Evolutionary conservation across 2,329 filamentous ascomycete genomes (phyloP).

Genomic region (Ascochyta clinopodiicola): DNA sequence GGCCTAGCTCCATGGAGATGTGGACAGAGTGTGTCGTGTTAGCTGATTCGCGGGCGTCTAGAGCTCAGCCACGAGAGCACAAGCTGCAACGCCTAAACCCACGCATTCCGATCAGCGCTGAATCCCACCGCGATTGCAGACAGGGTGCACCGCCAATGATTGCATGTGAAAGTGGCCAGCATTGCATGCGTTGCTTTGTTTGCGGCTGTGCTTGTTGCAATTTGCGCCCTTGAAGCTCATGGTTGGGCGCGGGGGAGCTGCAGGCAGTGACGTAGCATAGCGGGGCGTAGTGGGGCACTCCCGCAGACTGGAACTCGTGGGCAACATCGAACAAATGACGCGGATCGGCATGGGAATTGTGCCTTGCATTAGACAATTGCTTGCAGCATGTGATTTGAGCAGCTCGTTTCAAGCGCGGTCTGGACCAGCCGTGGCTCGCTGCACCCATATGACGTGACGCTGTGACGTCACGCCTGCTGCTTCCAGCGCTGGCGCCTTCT

Average conservation of each 20-base stretch:
- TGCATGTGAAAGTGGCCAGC: slow-evolving; percentile 6
- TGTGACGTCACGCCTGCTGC: slow-evolving; percentile 16
- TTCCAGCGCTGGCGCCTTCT: slow-evolving; percentile 12
- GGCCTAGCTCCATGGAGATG: slow-evolving; percentile 13
- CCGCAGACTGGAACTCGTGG: slow-evolving; percentile 14
- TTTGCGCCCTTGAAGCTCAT: slow-evolving; percentile 4
- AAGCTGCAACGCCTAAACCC: slow-evolving; percentile 3
- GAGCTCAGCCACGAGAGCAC: slow-evolving; percentile 14
- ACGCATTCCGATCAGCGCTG: background rate
- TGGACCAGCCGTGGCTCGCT: slow-evolving; percentile 16
- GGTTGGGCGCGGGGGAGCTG: slow-evolving; percentile 11
- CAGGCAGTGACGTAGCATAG: slow-evolving; percentile 12
- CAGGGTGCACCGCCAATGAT: background rate
- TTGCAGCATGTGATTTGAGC: slow-evolving; percentile 18
- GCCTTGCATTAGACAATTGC: slow-evolving; percentile 19
- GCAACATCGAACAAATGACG: slow-evolving; percentile 19
- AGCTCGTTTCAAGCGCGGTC: slow-evolving; percentile 15
- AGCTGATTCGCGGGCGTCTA: slow-evolving; percentile 14
- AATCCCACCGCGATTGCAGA: background rate
- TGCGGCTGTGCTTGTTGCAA: slow-evolving; percentile 14
- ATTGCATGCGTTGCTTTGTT: slow-evolving; percentile 10
- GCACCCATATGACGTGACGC: slow-evolving; percentile 10
- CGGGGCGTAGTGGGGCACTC: slow-evolving; percentile 9
- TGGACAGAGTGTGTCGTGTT: slow-evolving; percentile 8
- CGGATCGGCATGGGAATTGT: slow-evolving; percentile 19